Evolutionary conservation across 345 rosid species (phyloP), one percentile per base, ranked within the genome.

Genomic region (Turnera subulata): DNA sequence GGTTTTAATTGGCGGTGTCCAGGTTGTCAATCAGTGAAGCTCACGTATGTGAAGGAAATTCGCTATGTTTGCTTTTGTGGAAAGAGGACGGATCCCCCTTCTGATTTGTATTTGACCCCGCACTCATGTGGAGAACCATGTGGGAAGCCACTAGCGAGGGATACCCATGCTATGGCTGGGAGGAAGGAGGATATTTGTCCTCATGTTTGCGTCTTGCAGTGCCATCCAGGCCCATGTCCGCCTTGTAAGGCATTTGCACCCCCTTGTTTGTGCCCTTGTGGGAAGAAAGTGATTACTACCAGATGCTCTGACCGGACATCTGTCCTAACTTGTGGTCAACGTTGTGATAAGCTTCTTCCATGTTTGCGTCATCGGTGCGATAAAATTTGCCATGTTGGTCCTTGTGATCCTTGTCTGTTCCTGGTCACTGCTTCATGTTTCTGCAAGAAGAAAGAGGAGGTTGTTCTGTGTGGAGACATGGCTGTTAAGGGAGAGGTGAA

Each of bases 141-240:
- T 82, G 96, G 96, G 50, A 93, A 89, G 84, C 90, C 76, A 10
- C 83, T 93, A 58, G 96, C 84, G 76, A 82, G 73, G 70, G 82
- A 68, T 56, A 46, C 70, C 43, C 63, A 53, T 4, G 60, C 50
- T 43, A 58, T 75, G 25, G 77, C 59, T 56, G 68, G 46, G 53
- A 74, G 64, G 50, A 65, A 71, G 46, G 95, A 89, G 60, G 81
- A 83, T 75, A 65, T 73, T 58, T 93, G 99, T 52, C 97, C 96
- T 63, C 99, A 89, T 71, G 55, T 71, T 61, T 93, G 99, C 73
- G 96, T 93, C 35, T 72, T 93, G 88, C 99, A 87, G 70, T 93
- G 97, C 64, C 99, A 93, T 54, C 99, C 96, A 20, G 99, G 99
- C 45, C 97, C 99, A 13, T 93, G 97, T 71, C 97, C 99, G 71